Percentiles rank a stretch among this genome's conserved stretches.
phyloP scores from a whole-genome alignment of 495 filamentous ascomycete genomes.

The Opeltia flavorubescens region DNA sequence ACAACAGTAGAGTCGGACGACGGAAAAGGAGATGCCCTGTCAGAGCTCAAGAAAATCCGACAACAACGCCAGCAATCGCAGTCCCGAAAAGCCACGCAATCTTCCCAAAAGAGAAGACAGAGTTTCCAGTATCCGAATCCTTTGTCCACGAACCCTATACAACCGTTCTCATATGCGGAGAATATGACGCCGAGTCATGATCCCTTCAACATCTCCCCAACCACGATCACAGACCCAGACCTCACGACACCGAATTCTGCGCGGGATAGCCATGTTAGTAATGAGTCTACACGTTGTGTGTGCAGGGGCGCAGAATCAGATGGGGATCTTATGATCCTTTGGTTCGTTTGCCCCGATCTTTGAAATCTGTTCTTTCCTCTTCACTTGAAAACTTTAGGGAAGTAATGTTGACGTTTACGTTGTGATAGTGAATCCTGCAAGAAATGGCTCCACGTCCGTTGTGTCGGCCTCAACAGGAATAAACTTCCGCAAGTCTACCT shows the following conservation, averaged over 20 bases:
- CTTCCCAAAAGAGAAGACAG: constrained; percentile 1
- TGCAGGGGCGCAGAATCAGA: constrained; percentile 54
- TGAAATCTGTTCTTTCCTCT: not conserved
- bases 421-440: constrained; percentile 63
- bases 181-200: constrained; percentile 3
- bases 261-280: constrained; percentile 37
- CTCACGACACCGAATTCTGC: constrained; percentile 52
- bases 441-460: constrained; percentile 71
- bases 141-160: constrained; percentile 26
- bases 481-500: constrained; percentile 61
- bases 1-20: constrained; percentile 38
- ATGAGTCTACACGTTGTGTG: constrained; percentile 52
- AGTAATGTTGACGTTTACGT: constrained; percentile 6
- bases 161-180: constrained; percentile 23
- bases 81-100: constrained; percentile 7
- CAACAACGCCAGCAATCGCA: constrained; percentile 44
- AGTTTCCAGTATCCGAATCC: constrained; percentile 14
- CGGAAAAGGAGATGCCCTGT: constrained; percentile 38
- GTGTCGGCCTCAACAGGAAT: constrained; percentile 53
- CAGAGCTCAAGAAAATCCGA: constrained; percentile 60
- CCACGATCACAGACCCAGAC: constrained; percentile 51
- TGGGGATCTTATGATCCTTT: constrained; percentile 69
- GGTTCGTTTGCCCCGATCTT: constrained; percentile 42
- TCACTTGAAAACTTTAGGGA: not conserved
- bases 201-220: constrained; percentile 42